phyloP scores from a whole-genome alignment of 306 rosid species.

The Quercus ilex region DNA sequence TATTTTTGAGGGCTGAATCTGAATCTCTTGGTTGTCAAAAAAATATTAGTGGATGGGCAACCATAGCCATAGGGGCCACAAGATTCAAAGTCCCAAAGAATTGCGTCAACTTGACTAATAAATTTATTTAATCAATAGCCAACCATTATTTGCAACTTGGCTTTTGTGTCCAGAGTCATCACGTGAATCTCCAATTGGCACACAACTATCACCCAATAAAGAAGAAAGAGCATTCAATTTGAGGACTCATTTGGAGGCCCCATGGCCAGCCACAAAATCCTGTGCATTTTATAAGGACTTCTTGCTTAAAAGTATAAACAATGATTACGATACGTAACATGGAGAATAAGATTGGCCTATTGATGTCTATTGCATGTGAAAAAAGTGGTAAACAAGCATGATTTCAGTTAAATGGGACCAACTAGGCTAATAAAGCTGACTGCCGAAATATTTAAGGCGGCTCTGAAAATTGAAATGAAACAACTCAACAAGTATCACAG shows the following conservation, averaged over 20 bases:
- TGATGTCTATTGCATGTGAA: neutral
- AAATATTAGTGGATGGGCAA: constrained; percentile 4
- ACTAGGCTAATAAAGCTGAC: neutral
- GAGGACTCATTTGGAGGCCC: neutral
- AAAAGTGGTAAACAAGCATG: neutral
- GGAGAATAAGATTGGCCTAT: neutral
- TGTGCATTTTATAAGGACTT: neutral
- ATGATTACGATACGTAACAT: neutral
- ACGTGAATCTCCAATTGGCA: neutral
- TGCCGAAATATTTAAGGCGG: neutral
- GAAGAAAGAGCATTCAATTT: neutral
- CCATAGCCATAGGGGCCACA: constrained; percentile 1
- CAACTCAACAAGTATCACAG: no score
- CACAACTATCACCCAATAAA: neutral
- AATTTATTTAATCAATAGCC: no score
- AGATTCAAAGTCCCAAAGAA: no score
- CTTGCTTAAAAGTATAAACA: neutral
- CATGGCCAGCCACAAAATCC: neutral
- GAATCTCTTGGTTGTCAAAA: neutral
- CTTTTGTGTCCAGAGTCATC: no score
- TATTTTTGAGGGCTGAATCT: constrained; percentile 1
- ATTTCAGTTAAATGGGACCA: neutral
- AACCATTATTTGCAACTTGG: neutral
- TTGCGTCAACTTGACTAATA: no score
- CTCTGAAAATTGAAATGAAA: neutral